Base-by-base conservation (phyloP, 352 stramenopile species). In the Phytophthora kernoviae region DNA sequence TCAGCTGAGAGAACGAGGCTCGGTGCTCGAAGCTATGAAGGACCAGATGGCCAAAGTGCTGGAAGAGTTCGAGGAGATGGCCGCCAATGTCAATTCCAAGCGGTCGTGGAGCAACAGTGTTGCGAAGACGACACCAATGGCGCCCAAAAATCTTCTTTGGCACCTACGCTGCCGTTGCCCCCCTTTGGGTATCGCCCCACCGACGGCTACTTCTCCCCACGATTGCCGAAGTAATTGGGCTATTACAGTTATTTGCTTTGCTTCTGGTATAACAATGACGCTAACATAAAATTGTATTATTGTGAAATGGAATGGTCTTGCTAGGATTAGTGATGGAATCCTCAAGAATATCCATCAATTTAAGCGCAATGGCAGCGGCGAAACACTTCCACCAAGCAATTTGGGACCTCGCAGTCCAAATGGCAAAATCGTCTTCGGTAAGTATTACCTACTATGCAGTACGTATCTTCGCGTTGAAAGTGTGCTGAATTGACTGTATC, bases 101-200 rank as follows among this genome's bases (percentile, higher is more conserved):
- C 79, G 77, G 14, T 84, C 82, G 34, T 91, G 82, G 82, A 87
- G 81, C 58, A 87, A 85, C 37, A 84, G 77, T 44, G 54, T 90
- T 18, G 55, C 44, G 26, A 89, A 82, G 46, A 68, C 70, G 7
- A 70, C 56, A 10, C 55, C 61, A 9, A 37, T 65, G 24, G 20
- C 61, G 20, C 54, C 48, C 42, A 70, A 65, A 33, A 30, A 26
- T 26, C 42, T 36, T 42, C 37, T 12, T 60, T 65, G 8, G 53
- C 42, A 54, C 61, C 22, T 77, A 84, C 14, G 67, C 77, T 7
- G 48, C 83, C 21, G 39, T 64, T 30, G 78, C 69, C 2, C 54
- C 49, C 2, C n/a, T n/a, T 56, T 66, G 14, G 71, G 79, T 39
- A 76, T 78, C 27, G 44, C 47, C 9, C 49, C 42, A 3, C 32